Evolutionary conservation across 352 stramenopile species (phyloP).

Genomic region (Achlya hypogyna): DNA sequence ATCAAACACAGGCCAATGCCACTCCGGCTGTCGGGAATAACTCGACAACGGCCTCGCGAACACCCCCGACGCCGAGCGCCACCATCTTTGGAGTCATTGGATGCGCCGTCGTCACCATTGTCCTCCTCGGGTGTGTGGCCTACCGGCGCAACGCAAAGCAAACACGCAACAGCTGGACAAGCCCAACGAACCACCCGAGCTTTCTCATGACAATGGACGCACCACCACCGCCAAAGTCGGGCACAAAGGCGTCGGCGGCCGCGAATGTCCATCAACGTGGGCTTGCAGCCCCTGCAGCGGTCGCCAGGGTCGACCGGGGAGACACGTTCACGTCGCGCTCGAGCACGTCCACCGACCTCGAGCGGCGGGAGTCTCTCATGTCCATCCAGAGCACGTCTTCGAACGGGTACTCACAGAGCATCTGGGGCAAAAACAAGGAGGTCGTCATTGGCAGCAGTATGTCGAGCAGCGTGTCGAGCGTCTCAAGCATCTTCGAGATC

Average conservation of each 20-base stretch:
- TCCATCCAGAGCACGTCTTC: slow-evolving; percentile 15
- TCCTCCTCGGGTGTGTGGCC: not conserved
- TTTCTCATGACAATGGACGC: slow-evolving; percentile 1
- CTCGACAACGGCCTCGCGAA: not conserved
- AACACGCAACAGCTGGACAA: not conserved
- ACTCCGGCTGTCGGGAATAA: not conserved
- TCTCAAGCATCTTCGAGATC: slow-evolving; percentile 15
- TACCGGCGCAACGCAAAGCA: not conserved
- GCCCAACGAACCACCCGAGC: not conserved
- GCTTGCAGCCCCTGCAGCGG: not conserved
- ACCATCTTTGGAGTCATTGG: not conserved
- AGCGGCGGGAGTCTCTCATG: not conserved
- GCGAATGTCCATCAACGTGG: not conserved
- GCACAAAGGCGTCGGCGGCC: not conserved
- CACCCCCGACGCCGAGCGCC: not conserved
- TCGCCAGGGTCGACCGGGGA: not conserved
- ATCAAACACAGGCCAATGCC: not conserved
- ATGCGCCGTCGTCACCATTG: not conserved
- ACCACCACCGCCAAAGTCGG: not conserved
- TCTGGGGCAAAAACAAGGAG: not conserved
- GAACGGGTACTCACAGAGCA: slow-evolving; percentile 7
- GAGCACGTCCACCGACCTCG: not conserved
- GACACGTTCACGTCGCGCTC: not conserved
- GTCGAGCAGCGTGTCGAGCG: slow-evolving; percentile 6
- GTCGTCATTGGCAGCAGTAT: not conserved